A percentile compares a stretch with the other conserved stretches of the same genome.
These are phyloP conservation scores for Planoprotostelium fungivorum DNA, from an alignment of 78 protist species.

Conservation along the genomic window DNA sequence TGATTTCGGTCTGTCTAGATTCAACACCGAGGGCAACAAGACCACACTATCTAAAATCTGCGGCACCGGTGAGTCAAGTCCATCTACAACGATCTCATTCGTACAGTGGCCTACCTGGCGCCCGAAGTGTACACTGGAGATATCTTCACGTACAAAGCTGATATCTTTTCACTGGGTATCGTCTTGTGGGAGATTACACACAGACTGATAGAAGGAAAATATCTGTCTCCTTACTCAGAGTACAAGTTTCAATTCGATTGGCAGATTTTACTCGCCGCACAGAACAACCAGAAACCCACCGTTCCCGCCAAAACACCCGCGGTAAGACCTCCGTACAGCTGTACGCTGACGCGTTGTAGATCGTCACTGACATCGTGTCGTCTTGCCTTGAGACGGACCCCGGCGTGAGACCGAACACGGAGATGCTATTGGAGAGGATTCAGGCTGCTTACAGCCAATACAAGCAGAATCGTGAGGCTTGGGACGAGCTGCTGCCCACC, in stretches of 20 bases:
- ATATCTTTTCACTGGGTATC: conserved; percentile 44
- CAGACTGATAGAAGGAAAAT: neutral
- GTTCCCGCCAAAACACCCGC: neutral
- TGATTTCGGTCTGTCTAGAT: conserved; percentile 58
- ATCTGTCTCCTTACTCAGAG: neutral
- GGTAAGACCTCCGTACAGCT: too few species aligned
- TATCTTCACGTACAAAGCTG: conserved; percentile 45
- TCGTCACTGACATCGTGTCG: neutral
- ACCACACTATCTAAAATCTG: conserved; percentile 54
- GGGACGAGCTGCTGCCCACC: neutral
- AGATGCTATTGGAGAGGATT: neutral
- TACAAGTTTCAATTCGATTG: neutral
- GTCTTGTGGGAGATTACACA: conserved; percentile 24
- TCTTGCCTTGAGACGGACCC: neutral
- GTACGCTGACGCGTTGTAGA: too few species aligned
- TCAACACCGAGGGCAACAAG: conserved; percentile 51
- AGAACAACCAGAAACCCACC: neutral
- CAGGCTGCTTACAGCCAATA: neutral
- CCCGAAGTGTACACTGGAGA: conserved; percentile 44
- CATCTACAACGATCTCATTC: neutral
- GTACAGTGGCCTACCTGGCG: conserved; percentile 9
- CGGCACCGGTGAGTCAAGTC: conserved; percentile 59
- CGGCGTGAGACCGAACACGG: neutral
- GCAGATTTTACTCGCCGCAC: neutral
- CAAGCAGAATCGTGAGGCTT: neutral